Conservation (phyloP, 805 yeast species). For the Starmerella ratchasimensis region DNA sequence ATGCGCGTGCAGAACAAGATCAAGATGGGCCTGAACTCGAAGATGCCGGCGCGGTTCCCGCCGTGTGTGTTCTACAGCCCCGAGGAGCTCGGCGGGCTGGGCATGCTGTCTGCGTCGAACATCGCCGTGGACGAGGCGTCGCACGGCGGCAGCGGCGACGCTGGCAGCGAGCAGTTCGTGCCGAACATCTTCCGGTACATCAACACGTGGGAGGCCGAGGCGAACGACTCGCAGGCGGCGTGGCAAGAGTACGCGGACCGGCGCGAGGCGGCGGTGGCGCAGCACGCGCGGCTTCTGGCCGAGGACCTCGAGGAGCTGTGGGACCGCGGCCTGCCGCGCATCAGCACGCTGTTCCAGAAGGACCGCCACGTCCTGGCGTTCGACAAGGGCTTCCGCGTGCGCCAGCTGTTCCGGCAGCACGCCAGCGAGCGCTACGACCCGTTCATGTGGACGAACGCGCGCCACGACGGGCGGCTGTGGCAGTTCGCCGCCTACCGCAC, state of each 20-base stretch:
- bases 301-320: conserved; percentile 91
- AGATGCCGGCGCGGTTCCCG: conserved; percentile 97
- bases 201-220: conserved; percentile 94
- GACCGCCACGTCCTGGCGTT: conserved; percentile 89
- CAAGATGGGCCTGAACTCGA: conserved; percentile 86
- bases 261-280: conserved; percentile 72
- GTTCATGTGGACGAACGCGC: conserved; percentile 91
- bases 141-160: conserved; percentile 78
- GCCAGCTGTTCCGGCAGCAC: conserved; percentile 65
- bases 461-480: conserved; percentile 95
- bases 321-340: conserved; percentile 96
- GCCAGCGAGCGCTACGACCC: conserved; percentile 65
- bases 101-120: conserved; percentile 95
- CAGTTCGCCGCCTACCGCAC: conserved; percentile 82
- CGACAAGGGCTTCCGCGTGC: conserved; percentile 81
- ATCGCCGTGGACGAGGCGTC: conserved; percentile 85
- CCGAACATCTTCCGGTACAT: conserved; percentile 91
- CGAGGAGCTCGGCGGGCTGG: conserved; percentile 91
- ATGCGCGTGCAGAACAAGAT: conserved; percentile 88
- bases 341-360: conserved; percentile 85
- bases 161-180: conserved; percentile 45
- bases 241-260: conserved; percentile 96
- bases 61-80: conserved; percentile 98
- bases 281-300: conserved; percentile 71
- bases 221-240: conserved; percentile 82